Evolutionary conservation across 2,329 filamentous ascomycete species (phyloP), one percentile per base, ranked within the genome.

Genomic region (Neofusicoccum ribis): DNA sequence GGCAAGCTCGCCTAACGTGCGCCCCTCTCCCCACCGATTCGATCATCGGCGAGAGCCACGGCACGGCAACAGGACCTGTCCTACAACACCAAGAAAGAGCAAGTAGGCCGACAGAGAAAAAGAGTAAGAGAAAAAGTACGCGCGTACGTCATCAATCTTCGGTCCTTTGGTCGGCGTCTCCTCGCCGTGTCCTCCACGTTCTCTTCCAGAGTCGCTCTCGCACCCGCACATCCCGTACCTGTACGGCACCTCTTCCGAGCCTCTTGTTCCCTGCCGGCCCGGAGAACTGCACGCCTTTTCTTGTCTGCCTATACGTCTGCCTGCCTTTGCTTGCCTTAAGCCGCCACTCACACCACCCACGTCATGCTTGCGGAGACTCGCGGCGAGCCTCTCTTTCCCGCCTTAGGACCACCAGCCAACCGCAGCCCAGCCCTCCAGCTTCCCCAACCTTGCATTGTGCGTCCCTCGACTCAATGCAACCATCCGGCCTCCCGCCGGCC

Each of bases 81-180:
- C 15, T 17, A 41, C 54, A 44, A 34, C 54, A 59, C 54, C 39
- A 44, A 59, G 39, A 46, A 59, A 23, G 23, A 17, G 39, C 23
- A 44, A 46, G 15, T 20, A n/a, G 23, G 14, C 39, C 23, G 39
- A 4, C 9, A 46, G 20, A 43, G 23, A 23, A 11, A 36, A 9
- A 17, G 17, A 56, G 12, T 17, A 39, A 27, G 4, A 27, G 36
- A 31, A 31, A 17, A 23, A 34, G 47, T 34, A 59, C 54, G 54
- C 54, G 54, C 15, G 39, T 44, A 20, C 15, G 54, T 44, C 23
- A 44, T 59, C 54, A 59, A 46, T 59, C 20, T 59, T 59, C 39
- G 39, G 39, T 17, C 20, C 14, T 34, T 59, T 15, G 39, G 41
- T 46, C 54, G 54, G 39, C 39, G 20, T 3, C 14, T 59, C n/a